These are phyloP conservation scores for Ganoderma lucidum DNA, from an alignment of 1,284 basidiomycete species.

Conservation along the genomic window DNA sequence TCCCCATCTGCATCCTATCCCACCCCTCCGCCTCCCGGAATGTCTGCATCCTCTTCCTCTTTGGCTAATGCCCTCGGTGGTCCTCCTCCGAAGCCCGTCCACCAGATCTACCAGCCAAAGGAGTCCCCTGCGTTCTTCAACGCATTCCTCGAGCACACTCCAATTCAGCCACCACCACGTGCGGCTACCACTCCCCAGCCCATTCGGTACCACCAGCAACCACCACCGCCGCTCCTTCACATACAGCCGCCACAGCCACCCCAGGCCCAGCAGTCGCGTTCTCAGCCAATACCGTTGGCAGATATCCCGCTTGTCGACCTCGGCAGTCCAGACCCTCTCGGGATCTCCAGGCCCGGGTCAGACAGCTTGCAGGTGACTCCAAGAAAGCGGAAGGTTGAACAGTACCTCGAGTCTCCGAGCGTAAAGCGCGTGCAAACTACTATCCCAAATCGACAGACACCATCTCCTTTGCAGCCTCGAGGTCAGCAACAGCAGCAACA, in stretches of 20 bases:
- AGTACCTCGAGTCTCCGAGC: constrained; percentile 47
- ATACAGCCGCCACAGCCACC: constrained; percentile 31
- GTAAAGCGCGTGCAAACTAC: constrained; percentile 42
- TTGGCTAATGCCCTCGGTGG: constrained; percentile 74
- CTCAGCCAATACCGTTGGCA: constrained; percentile 19
- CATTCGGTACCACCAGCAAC: constrained; percentile 7
- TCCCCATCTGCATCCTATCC: constrained; percentile 68
- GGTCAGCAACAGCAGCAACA: neutral
- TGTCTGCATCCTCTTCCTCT: constrained; percentile 72
- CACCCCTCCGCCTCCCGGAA: constrained; percentile 70
- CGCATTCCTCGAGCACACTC: constrained; percentile 65
- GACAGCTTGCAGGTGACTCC: constrained; percentile 51
- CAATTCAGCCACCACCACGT: constrained; percentile 40
- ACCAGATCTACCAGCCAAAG: constrained; percentile 52
- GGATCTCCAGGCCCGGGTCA: constrained; percentile 41
- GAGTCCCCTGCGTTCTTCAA: constrained; percentile 71
- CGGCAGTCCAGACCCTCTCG: constrained; percentile 61
- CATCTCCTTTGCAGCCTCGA: constrained; percentile 9
- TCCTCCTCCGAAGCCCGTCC: constrained; percentile 45
- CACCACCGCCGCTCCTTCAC: constrained; percentile 24
- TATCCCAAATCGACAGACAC: constrained; percentile 18
- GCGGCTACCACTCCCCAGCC: constrained; percentile 10
- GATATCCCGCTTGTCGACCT: constrained; percentile 21
- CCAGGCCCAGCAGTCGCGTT: constrained; percentile 11
- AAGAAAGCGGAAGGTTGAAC: constrained; percentile 54